A percentile compares a stretch with the other conserved stretches of the same genome.
Conservation (phyloP, 2,329 filamentous ascomycete genomes). For the Trichoderma lentiforme region DNA sequence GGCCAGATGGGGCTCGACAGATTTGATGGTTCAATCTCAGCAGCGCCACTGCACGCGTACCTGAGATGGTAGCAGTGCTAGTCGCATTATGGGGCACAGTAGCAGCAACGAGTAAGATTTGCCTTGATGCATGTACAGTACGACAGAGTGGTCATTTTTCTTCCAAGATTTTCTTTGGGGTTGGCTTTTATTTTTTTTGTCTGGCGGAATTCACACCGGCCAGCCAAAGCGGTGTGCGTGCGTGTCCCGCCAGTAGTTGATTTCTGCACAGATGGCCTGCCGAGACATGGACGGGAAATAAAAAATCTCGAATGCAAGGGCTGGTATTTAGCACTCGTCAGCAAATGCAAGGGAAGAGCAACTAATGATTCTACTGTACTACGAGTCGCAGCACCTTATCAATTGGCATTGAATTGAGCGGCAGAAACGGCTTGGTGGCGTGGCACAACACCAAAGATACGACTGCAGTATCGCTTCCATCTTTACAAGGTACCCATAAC, state of each 20-base stretch:
- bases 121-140: background rate
- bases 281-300: background rate
- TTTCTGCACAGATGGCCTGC: background rate
- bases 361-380: background rate
- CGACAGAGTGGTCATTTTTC: background rate
- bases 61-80: slow-evolving; percentile 1
- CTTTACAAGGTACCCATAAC: background rate
- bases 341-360: slow-evolving; percentile 6
- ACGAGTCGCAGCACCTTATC: background rate
- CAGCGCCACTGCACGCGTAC: slow-evolving; percentile 2
- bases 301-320: background rate
- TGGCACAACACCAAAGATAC: background rate
- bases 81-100: background rate
- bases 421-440: background rate
- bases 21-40: slow-evolving; percentile 13
- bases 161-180: background rate
- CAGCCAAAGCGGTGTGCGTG: background rate
- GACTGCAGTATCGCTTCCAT: background rate
- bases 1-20: slow-evolving; percentile 2
- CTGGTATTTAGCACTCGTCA: slow-evolving; percentile 4
- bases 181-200: background rate
- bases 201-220: background rate
- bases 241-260: background rate
- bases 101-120: background rate
- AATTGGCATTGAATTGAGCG: background rate